These are phyloP conservation scores for Ambrosia hybrid DNA, from an alignment of 140 eudicot species.

Conservation along the genomic window DNA sequence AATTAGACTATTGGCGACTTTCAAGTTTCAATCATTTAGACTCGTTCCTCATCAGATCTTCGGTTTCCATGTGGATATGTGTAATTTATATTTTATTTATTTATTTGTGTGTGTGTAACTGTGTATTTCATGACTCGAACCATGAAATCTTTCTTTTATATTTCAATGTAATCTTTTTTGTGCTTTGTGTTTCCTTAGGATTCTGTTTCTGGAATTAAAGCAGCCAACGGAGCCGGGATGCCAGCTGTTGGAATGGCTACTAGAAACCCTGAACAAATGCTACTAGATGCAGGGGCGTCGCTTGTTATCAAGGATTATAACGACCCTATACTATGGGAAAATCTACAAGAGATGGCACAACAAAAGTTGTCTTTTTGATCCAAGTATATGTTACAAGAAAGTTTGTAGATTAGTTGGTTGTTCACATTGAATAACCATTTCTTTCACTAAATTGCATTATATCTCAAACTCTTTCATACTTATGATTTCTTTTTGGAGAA, in stretches of 20 bases:
- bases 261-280: constrained; percentile 67
- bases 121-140: too few relatives aligned
- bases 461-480: background rate
- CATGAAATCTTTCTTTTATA: too few relatives aligned
- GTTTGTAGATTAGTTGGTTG: constrained; percentile 24
- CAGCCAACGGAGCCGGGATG: constrained; percentile 92
- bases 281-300: constrained; percentile 73
- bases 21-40: background rate
- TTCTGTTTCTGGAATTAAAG: constrained; percentile 86
- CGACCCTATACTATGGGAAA: constrained; percentile 71
- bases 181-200: constrained; percentile 43
- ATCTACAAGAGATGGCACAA: constrained; percentile 48
- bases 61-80: too few relatives aligned
- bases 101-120: too few relatives aligned
- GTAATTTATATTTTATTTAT: too few relatives aligned
- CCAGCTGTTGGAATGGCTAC: constrained; percentile 73
- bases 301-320: constrained; percentile 70
- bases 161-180: background rate
- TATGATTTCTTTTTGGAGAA: background rate
- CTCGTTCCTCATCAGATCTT: background rate
- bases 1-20: background rate
- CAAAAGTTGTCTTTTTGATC: constrained; percentile 31
- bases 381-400: constrained; percentile 19
- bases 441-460: background rate
- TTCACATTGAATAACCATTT: constrained; percentile 24